phyloP scores from a whole-genome alignment of 192 early-diverging fungal genomes.

The Pilobolus umbonatus region DNA sequence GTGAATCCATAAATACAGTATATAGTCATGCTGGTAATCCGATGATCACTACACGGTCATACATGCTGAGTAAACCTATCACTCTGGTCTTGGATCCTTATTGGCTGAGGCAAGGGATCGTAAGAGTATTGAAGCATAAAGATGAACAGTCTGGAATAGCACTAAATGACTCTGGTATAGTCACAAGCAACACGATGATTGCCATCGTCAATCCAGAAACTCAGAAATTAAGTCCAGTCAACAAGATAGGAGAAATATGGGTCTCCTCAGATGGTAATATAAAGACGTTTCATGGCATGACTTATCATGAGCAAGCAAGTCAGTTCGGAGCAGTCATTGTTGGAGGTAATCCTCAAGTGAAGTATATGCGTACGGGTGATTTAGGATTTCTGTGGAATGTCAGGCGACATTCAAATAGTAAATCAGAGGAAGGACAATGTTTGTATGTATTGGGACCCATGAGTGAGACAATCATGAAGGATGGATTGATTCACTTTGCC shows the following conservation, averaged over 20 bases:
- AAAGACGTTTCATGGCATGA: slow-evolving; percentile 40
- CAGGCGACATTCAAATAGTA: slow-evolving; percentile 18
- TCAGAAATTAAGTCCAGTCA: slow-evolving; percentile 56
- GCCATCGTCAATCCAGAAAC: slow-evolving; percentile 83
- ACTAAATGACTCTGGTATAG: slow-evolving; percentile 69
- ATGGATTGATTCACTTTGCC: slow-evolving; percentile 70
- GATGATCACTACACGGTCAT: slow-evolving; percentile 74
- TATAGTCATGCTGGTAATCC: slow-evolving; percentile 78
- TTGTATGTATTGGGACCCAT: slow-evolving; percentile 76
- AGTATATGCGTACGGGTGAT: slow-evolving; percentile 78
- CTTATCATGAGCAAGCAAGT: slow-evolving; percentile 31
- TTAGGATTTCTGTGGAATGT: slow-evolving; percentile 79
- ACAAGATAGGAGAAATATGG: slow-evolving; percentile 84
- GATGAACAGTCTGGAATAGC: slow-evolving; percentile 49
- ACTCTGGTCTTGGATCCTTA: slow-evolving; percentile 60
- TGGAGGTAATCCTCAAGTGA: slow-evolving; percentile 50
- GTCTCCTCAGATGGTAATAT: slow-evolving; percentile 61
- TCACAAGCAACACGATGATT: slow-evolving; percentile 72
- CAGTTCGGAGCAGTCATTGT: slow-evolving; percentile 50
- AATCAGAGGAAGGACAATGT: slow-evolving; percentile 55
- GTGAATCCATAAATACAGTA: slow-evolving; percentile 62
- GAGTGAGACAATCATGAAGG: slow-evolving; percentile 63
- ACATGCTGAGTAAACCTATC: slow-evolving; percentile 70
- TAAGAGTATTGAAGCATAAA: slow-evolving; percentile 52
- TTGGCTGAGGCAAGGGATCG: slow-evolving; percentile 59